Evolutionary conservation across 2,329 filamentous ascomycete species (phyloP).

Genomic region (Microsporum canis): DNA sequence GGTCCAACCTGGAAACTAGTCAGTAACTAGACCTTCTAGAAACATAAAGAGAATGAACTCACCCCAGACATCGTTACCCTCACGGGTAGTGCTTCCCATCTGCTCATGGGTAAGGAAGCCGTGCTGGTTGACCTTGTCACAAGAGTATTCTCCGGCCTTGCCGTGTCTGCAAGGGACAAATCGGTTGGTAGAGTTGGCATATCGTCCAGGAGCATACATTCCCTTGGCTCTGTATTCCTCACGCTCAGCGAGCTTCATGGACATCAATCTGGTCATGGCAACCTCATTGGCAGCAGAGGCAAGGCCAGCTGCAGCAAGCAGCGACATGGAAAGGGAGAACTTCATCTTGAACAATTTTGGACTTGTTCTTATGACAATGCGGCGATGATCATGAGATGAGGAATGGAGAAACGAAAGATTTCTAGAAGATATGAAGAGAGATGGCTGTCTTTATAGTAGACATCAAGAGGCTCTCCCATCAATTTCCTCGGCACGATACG

Average conservation of each 20-base stretch:
- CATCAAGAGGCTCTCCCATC: background rate
- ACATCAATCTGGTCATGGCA: slow-evolving; percentile 15
- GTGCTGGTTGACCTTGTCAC: slow-evolving; percentile 31
- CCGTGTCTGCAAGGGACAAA: slow-evolving; percentile 21
- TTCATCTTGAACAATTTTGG: slow-evolving; percentile 10
- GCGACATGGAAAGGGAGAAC: slow-evolving; percentile 10
- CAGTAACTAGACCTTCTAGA: background rate
- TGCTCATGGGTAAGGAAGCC: slow-evolving; percentile 32
- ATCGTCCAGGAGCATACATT: slow-evolving; percentile 9
- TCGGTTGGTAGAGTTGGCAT: slow-evolving; percentile 1
- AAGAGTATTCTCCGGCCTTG: slow-evolving; percentile 27
- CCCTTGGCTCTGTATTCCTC: slow-evolving; percentile 9
- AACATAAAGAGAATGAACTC: background rate
- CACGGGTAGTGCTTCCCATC: slow-evolving; percentile 28
- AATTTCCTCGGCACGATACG: background rate
- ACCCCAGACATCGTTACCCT: slow-evolving; percentile 32
- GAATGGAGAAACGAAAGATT: background rate
- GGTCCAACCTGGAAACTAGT: slow-evolving; percentile 33
- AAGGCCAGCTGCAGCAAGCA: slow-evolving; percentile 10
- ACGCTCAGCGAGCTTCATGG: slow-evolving; percentile 13
- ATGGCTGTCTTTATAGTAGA: slow-evolving; percentile 1
- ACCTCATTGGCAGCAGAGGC: slow-evolving; percentile 7
- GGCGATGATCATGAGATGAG: background rate
- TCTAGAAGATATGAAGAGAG: background rate
- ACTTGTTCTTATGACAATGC: background rate